Conservation (phyloP, 2,329 filamentous ascomycete species). For the Ilyonectria robusta region DNA sequence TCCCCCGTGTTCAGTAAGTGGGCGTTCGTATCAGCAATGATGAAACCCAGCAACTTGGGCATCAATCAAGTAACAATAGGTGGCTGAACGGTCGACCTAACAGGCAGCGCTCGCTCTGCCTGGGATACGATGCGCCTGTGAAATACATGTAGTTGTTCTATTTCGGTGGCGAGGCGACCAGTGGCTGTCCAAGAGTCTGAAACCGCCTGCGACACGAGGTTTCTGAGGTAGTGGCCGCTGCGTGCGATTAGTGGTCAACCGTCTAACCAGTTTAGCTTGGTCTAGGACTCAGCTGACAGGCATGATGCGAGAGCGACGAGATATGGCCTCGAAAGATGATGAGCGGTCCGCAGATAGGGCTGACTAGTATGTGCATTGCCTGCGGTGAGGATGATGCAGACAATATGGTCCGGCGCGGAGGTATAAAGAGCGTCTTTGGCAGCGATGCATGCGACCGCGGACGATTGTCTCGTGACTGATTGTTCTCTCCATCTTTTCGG, state of each 20-base stretch:
- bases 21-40: not conserved
- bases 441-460: not conserved
- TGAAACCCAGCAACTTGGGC: not conserved
- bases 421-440: slow-evolving; percentile 7
- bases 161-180: slow-evolving; percentile 14
- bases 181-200: slow-evolving; percentile 12
- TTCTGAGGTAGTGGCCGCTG: slow-evolving; percentile 5
- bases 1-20: not conserved
- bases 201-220: slow-evolving; percentile 25
- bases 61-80: not conserved
- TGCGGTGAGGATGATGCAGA: not conserved
- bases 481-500: not conserved
- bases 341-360: not conserved
- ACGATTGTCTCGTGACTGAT: not conserved
- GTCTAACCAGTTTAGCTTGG: not conserved
- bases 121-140: slow-evolving; percentile 15
- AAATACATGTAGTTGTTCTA: slow-evolving; percentile 17
- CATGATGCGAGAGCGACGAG: not conserved
- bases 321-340: not conserved
- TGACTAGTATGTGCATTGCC: slow-evolving; percentile 1
- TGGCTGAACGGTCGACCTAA: not conserved
- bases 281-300: slow-evolving; percentile 1
- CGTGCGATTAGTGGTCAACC: not conserved
- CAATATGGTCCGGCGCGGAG: not conserved
- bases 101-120: slow-evolving; percentile 9